Conservation (phyloP, 2,329 filamentous ascomycete species). For the Lachnellula arida region DNA sequence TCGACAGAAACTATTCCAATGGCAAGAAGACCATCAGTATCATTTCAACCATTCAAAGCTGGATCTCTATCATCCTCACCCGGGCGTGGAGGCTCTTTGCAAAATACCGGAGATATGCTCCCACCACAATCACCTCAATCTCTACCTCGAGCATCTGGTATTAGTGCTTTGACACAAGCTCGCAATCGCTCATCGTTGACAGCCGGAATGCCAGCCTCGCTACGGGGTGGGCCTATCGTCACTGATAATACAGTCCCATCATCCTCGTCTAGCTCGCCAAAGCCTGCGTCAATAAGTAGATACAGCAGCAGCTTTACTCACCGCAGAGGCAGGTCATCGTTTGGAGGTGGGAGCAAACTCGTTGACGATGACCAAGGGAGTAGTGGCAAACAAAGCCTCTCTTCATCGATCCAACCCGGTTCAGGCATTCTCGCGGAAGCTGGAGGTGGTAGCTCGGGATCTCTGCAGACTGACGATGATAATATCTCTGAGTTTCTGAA, state of each 20-base stretch:
- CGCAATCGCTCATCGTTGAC: constrained; percentile 69
- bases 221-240: constrained; percentile 60
- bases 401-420: constrained; percentile 65
- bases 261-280: constrained; percentile 71
- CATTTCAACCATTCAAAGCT: constrained; percentile 94
- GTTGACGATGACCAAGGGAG: constrained; percentile 70
- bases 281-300: constrained; percentile 69
- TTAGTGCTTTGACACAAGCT: constrained; percentile 50
- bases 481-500: constrained; percentile 93
- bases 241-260: constrained; percentile 59
- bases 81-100: constrained; percentile 33
- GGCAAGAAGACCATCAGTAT: constrained; percentile 73
- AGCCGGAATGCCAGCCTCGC: constrained; percentile 68
- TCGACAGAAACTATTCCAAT: constrained; percentile 46
- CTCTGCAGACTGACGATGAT: constrained; percentile 73
- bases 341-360: constrained; percentile 62
- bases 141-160: constrained; percentile 42
- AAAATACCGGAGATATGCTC: constrained; percentile 23
- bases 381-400: constrained; percentile 76
- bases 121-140: constrained; percentile 53
- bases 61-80: constrained; percentile 92
- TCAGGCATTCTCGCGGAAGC: constrained; percentile 74
- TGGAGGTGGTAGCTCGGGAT: constrained; percentile 62
- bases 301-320: constrained; percentile 96
- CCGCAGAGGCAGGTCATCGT: constrained; percentile 71